Evolutionary conservation across 139 green algal species (phyloP), one percentile per base, ranked within the genome.

Genomic region (Edaphochlamys debaryana): DNA sequence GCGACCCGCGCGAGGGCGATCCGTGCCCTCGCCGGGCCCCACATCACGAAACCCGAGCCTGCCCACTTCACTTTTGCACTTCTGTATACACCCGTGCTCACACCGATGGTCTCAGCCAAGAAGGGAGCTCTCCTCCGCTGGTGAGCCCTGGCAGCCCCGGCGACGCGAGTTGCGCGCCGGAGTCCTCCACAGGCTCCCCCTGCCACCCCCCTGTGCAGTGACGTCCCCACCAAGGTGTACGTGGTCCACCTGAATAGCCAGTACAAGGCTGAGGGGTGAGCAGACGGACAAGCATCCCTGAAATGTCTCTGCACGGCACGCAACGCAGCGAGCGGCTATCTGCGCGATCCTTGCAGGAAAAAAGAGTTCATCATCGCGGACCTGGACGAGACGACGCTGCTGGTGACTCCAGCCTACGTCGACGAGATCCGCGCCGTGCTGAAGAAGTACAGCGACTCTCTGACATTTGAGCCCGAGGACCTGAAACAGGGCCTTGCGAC

Each of bases 161-260:
- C n/a, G n/a, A n/a, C n/a, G n/a, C n/a, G n/a, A n/a, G n/a, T n/a
- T n/a, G n/a, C n/a, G n/a, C n/a, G n/a, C n/a, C n/a, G n/a, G n/a
- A n/a, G n/a, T n/a, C n/a, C n/a, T n/a, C n/a, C n/a, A n/a, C n/a
- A n/a, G n/a, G n/a, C n/a, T n/a, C n/a, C n/a, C n/a, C n/a, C n/a
- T n/a, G n/a, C n/a, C n/a, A n/a, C n/a, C n/a, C 45, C 45, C 45
- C 45, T 54, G 45, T 54, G 45, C 79, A 93, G 87, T 79, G 89
- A 93, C 67, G 56, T 92, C 3, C 89, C 87, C 0, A 89, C 79
- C 38, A 90, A 90, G 50, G 87, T 90, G 0, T 93, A 82, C 69
- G 87, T 93, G 20, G 40, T 91, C 1, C 82, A 87, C 34, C 25
- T 93, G n/a, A 91, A 93, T 66, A 36, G 84, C 80, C 69, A 72